Conservation (phyloP, 2,329 filamentous ascomycete genomes). For the Pestalotiopsis sp. region DNA sequence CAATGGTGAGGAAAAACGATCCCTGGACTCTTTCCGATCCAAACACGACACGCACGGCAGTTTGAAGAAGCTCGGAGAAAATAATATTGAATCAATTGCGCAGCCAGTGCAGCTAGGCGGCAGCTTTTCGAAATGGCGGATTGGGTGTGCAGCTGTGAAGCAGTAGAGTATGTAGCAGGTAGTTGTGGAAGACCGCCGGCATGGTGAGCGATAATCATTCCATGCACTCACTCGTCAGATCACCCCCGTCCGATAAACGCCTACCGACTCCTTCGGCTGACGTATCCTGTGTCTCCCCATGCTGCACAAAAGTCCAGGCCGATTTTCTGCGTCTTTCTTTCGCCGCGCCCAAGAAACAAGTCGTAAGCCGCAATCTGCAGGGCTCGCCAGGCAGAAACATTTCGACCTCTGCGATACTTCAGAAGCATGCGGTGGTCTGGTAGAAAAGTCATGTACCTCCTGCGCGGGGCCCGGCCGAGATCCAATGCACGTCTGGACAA, state of each 20-base stretch:
- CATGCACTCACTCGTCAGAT: neutral
- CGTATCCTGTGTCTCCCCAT: neutral
- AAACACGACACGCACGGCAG: neutral
- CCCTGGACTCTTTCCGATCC: neutral
- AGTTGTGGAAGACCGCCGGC: neutral
- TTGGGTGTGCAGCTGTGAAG: neutral
- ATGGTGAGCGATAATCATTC: neutral
- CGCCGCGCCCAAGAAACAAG: neutral
- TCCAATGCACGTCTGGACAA: neutral
- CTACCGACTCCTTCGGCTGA: neutral
- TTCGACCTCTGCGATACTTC: neutral
- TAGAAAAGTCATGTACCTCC: neutral
- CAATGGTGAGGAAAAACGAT: constrained; percentile 7
- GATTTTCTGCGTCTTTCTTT: neutral
- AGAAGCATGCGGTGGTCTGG: neutral
- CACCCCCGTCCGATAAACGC: neutral
- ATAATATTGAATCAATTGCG: neutral
- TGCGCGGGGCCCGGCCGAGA: neutral
- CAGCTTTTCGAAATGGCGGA: neutral
- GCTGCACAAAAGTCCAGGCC: neutral
- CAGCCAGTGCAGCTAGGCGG: neutral
- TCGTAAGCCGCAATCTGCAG: neutral
- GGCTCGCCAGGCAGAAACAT: neutral
- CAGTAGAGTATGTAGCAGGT: neutral
- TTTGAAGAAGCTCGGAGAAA: neutral